phyloP scores from a whole-genome alignment of 2,329 filamentous ascomycete genomes.

The Meredithiella fracta region DNA sequence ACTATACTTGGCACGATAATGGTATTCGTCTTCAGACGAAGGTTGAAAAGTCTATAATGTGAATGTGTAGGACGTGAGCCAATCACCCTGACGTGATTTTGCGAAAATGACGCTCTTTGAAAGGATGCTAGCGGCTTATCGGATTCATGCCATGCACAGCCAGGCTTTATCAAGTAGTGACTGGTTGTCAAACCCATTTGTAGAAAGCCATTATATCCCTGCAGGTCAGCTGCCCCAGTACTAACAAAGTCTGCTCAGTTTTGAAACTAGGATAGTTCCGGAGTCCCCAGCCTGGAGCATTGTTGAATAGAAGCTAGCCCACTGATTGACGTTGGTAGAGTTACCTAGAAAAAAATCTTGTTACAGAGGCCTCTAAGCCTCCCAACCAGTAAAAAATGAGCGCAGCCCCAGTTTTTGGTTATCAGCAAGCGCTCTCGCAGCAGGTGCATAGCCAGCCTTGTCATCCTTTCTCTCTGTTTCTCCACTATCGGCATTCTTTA shows the following conservation, averaged over 20 bases:
- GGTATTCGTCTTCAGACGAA: too few relatives aligned
- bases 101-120: too few relatives aligned
- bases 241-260: not conserved
- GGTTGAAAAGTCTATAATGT: not conserved
- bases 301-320: not conserved
- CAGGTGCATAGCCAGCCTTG: slow-evolving; percentile 1
- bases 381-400: not conserved
- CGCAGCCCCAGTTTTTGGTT: slow-evolving; percentile 3
- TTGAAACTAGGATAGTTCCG: not conserved
- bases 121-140: not conserved
- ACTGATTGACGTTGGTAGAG: not conserved
- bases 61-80: not conserved
- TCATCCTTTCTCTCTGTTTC: slow-evolving; percentile 5
- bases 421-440: not conserved
- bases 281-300: not conserved
- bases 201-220: not conserved
- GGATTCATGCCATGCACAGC: not conserved
- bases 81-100: too few relatives aligned
- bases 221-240: not conserved
- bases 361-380: not conserved
- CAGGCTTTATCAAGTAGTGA: not conserved
- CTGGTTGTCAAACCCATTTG: not conserved
- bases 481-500: slow-evolving; percentile 4
- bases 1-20: not conserved
- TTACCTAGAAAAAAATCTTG: not conserved